Evolutionary conservation across 2,329 filamentous ascomycete species (phyloP).

Genomic region (Clarireedia sp.): DNA sequence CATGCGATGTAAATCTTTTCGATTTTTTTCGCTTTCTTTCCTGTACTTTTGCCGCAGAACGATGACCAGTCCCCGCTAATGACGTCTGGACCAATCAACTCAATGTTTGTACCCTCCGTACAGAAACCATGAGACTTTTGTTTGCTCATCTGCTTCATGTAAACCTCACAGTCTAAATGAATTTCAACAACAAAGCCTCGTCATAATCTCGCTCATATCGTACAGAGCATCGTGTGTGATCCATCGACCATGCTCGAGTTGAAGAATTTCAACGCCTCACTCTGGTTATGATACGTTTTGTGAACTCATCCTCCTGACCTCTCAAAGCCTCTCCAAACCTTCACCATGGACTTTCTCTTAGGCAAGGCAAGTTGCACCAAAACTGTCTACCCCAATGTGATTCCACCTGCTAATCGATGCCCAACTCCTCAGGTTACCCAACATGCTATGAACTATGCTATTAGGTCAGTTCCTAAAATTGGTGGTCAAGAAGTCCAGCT

Average conservation of each 20-base stretch:
- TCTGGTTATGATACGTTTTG: no score
- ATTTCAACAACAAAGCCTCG: background rate
- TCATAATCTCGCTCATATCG: background rate
- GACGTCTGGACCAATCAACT: slow-evolving; percentile 6
- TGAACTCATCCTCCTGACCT: no score
- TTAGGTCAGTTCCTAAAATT: slow-evolving; percentile 41
- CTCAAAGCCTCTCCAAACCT: background rate
- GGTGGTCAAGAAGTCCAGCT: background rate
- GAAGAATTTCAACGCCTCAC: no score
- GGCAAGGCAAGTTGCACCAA: slow-evolving; percentile 41
- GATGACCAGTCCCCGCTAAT: background rate
- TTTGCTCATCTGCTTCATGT: no score
- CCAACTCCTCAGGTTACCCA: slow-evolving; percentile 46
- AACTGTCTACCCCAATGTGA: background rate
- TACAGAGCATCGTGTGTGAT: no score
- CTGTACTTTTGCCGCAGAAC: background rate
- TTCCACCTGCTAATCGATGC: slow-evolving; percentile 20
- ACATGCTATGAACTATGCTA: slow-evolving; percentile 69
- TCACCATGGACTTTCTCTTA: slow-evolving; percentile 39
- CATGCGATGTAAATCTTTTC: no score
- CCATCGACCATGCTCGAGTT: no score
- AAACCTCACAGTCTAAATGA: no score
- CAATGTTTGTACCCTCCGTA: background rate
- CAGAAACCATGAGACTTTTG: no score
- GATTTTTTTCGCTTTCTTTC: background rate